Evolutionary conservation across 2,329 filamentous ascomycete genomes (phyloP), one percentile per base, ranked within the genome.

Genomic region (Saccharata proteae): DNA sequence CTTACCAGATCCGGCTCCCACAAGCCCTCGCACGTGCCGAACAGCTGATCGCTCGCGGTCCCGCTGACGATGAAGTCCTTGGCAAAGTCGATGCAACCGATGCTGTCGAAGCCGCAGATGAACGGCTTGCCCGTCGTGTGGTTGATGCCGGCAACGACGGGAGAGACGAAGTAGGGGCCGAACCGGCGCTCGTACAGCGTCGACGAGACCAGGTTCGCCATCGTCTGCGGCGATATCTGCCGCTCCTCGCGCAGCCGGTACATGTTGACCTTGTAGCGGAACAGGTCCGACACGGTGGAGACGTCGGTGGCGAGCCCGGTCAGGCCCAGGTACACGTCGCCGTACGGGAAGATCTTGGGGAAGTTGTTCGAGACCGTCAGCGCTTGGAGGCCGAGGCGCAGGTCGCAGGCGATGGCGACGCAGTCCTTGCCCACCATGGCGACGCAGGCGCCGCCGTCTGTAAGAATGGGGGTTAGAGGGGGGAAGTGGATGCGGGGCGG

Each of bases 201-300:
- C 45, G 47, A 52, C 51, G 76, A 82, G 49, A 98, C 86, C 44
- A 98, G 75, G 68, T 98, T 94, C 59, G 90, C 86, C 64, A 98
- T 85, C 37, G 90, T 98, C 57, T 81, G 74, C 26, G 90, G 90
- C 34, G 82, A 79, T 61, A 98, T 96, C 67, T 85, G 73, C 54
- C 90, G 85, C 71, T 98, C 90, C 70, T 98, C 90, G 52, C 90
- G 83, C 52, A 98, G 75, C 43, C 90, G 82, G 74, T 98, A 98
- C 82, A 98, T 92, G 74, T 98, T 98, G 60, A 93, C 84, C 72
- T 98, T 98, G 77, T 93, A 96, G 54, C 90, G 85, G 74, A 98
- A 93, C 45, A 96, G 79, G 64, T 98, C 88, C 49, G 79, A 81
- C 46, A 98, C 88, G 46, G 88, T 96, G 43, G 74, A 74, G 43